Conservation (phyloP, 208 protist genomes). For the Angomonas ambiguus region DNA sequence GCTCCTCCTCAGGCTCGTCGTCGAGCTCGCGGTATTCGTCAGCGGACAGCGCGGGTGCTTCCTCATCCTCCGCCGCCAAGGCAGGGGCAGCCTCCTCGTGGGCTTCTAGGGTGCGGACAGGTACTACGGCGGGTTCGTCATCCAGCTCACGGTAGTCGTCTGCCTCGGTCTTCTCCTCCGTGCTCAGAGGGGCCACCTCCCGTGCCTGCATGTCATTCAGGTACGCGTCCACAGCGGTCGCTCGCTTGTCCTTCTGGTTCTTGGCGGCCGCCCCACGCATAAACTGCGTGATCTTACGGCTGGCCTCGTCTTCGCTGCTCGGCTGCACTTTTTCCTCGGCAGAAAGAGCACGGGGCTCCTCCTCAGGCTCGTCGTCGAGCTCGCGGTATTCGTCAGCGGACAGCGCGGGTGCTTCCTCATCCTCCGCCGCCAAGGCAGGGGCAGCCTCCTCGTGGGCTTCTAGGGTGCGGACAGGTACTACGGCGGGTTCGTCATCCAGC, state of each 20-base stretch:
- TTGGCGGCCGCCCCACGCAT: not conserved
- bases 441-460: constrained; percentile 3
- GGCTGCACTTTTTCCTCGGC: no score
- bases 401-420: not conserved
- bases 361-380: constrained; percentile 1
- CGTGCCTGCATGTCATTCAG: not conserved
- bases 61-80: not conserved
- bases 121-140: no score
- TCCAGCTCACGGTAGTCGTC: no score
- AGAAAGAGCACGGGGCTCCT: constrained; percentile 1
- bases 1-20: not conserved
- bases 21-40: not conserved
- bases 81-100: not conserved
- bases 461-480: no score
- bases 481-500: not conserved
- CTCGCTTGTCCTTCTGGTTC: not conserved
- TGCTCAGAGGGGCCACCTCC: not conserved
- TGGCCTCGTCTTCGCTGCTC: not conserved
- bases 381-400: not conserved
- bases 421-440: constrained; percentile 1
- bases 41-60: not conserved
- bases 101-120: not conserved
- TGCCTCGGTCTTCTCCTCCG: constrained; percentile 7
- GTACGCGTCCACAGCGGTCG: not conserved
- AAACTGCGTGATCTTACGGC: no score